phyloP scores from a whole-genome alignment of 2,329 filamentous ascomycete species.

The Sordariomycetes sp. region DNA sequence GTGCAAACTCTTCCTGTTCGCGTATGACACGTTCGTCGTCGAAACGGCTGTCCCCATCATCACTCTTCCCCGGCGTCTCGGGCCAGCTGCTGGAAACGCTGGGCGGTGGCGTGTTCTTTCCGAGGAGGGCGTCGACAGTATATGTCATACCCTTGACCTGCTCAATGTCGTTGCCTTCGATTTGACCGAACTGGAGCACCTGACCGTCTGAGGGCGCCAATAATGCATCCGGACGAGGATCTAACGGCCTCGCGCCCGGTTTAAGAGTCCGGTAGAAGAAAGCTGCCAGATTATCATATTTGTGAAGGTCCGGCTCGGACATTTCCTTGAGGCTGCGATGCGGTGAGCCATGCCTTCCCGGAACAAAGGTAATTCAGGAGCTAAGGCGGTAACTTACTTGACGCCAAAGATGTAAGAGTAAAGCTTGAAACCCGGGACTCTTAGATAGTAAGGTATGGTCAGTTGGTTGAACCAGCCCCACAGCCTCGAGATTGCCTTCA shows the following conservation, averaged over 20 bases:
- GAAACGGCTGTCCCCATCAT: conserved; percentile 15
- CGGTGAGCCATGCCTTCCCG: conserved; percentile 12
- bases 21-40: conserved; percentile 58
- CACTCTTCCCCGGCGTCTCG: conserved; percentile 5
- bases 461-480: conserved; percentile 92
- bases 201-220: conserved; percentile 85
- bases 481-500: conserved; percentile 80
- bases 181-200: conserved; percentile 83
- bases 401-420: conserved; percentile 91
- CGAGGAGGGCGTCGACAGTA: conserved; percentile 83
- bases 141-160: conserved; percentile 99
- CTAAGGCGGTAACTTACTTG: conserved; percentile 33
- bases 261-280: conserved; percentile 97
- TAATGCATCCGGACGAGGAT: conserved; percentile 68
- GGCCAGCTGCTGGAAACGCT: conserved; percentile 33
- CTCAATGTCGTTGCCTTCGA: conserved; percentile 89
- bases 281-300: conserved; percentile 83
- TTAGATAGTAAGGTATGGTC: conserved; percentile 76
- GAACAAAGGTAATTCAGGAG: background rate
- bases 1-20: conserved; percentile 85
- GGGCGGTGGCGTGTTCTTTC: conserved; percentile 47
- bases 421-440: conserved; percentile 81
- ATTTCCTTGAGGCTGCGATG: conserved; percentile 66
- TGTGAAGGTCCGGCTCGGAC: conserved; percentile 75
- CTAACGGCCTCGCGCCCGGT: conserved; percentile 74